Conservation (phyloP, 2,329 filamentous ascomycete genomes). For the Salinomyces thailandicus region DNA sequence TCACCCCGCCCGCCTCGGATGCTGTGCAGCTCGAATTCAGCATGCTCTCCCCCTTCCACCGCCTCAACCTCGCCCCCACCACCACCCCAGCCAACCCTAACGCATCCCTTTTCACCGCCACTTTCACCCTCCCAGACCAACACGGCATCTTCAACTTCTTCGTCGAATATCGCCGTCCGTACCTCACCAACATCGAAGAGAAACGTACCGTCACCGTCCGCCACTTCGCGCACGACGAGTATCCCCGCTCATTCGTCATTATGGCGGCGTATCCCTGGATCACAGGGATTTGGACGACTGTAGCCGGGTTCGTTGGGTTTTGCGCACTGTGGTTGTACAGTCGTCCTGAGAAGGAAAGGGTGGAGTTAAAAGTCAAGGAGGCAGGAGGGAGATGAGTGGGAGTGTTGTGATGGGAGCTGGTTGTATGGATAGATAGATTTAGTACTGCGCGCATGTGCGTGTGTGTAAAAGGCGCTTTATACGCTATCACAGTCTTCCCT, state of each 20-base stretch:
- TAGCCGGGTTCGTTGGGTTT: conserved; percentile 75
- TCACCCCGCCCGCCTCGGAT: conserved; percentile 58
- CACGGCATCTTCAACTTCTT: conserved; percentile 99
- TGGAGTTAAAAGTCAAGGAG: conserved; percentile 4
- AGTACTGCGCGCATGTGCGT: too few relatives aligned
- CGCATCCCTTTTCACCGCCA: conserved; percentile 60
- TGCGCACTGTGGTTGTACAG: conserved; percentile 80
- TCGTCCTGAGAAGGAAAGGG: conserved; percentile 39
- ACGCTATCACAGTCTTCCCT: too few relatives aligned
- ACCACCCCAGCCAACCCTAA: conserved; percentile 53
- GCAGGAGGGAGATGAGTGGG: background rate
- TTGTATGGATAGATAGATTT: too few relatives aligned
- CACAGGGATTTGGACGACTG: conserved; percentile 71
- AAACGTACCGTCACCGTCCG: conserved; percentile 91
- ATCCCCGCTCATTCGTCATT: conserved; percentile 81
- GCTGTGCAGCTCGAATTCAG: conserved; percentile 88
- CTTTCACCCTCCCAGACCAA: conserved; percentile 83
- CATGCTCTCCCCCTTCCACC: conserved; percentile 97
- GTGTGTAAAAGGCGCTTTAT: too few relatives aligned
- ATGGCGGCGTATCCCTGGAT: conserved; percentile 93
- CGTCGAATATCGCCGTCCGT: conserved; percentile 93
- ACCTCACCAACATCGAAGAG: conserved; percentile 80
- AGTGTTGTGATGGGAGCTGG: too few relatives aligned
- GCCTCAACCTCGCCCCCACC: conserved; percentile 56
- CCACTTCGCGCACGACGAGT: conserved; percentile 96